Evolutionary conservation across 768 basidiomycete species (phyloP), one percentile per base, ranked within the genome.

Genomic region (Mrakia blollopis): DNA sequence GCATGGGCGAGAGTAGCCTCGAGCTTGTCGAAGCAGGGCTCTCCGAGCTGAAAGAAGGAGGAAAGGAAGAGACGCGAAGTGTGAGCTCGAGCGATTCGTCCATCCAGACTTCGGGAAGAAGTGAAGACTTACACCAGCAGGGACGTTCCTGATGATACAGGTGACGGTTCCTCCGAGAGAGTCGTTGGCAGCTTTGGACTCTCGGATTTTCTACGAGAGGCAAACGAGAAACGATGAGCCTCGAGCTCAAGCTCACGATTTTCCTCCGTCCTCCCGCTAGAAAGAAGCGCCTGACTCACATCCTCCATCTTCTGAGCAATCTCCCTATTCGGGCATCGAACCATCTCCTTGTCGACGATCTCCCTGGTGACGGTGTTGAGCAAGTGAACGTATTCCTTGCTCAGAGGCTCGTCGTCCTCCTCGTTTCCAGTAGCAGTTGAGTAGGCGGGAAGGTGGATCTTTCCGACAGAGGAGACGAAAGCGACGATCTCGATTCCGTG

Each of bases 101-200:
- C 16, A 7, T 16, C 21, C 47, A 18, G 47, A 50, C 16, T 14
- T 16, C 37, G 23, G 65, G 9, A 30, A 3, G 61, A 52, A 25
- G 41, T 13, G 25, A 6, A 25, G 28, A 74, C 73, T 47, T 10
- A 74, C 73, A 11, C 97, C 97, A 28, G 90, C 85, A 65, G 97
- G 97, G 2, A 91, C 89, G 75, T 90, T 89, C 62, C 96, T 91
- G 80, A 99, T 92, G 54, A 98, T 92, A 83, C 97, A 98, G 75
- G 94, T 98, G 73, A 98, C 89, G 3, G 93, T 96, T n/a, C 97
- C 97, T 71, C 97, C 97, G 79, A 99, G 95, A 4, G 96, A 98
- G 85, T 99, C 97, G 74, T 89, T 86, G 2, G 89, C 87, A 28
- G 93, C 90, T 84, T 98, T 98, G 50, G 97, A 94, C 73, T 92